Conservation (phyloP, 2,329 filamentous ascomycete species). For the Trichoderma breve region DNA sequence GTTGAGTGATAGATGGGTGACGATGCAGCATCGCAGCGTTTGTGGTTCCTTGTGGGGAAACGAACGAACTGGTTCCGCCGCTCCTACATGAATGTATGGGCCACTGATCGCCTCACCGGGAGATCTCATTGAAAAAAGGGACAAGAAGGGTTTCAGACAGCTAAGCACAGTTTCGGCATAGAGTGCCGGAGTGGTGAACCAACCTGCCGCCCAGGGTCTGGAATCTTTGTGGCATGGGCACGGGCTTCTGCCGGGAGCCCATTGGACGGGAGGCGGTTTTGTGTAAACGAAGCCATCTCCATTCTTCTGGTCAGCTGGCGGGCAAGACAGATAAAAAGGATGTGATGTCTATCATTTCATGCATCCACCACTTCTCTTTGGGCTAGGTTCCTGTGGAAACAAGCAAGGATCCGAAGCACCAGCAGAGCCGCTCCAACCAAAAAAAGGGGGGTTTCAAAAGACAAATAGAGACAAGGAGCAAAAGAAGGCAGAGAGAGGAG, state of each 20-base stretch:
- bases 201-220: neutral
- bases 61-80: constrained; percentile 1
- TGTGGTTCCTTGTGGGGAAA: neutral
- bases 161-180: constrained; percentile 1
- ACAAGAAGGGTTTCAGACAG: neutral
- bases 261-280: neutral
- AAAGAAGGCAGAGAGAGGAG: neutral
- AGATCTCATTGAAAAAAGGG: constrained; percentile 8
- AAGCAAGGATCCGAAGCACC: neutral
- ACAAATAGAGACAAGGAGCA: neutral
- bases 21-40: constrained; percentile 18
- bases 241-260: neutral
- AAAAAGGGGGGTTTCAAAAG: neutral
- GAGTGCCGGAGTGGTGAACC: neutral
- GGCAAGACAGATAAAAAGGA: neutral
- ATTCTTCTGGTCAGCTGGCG: constrained; percentile 3
- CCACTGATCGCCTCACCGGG: constrained; percentile 20
- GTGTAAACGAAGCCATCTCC: constrained; percentile 1
- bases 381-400: constrained; percentile 17
- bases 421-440: neutral
- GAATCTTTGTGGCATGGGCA: neutral
- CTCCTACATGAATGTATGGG: neutral
- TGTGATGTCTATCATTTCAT: constrained; percentile 11
- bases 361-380: constrained; percentile 18
- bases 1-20: constrained; percentile 14